Evolutionary conservation across 2,329 filamentous ascomycete genomes (phyloP).

Genomic region (Botrytis hyacinthi): DNA sequence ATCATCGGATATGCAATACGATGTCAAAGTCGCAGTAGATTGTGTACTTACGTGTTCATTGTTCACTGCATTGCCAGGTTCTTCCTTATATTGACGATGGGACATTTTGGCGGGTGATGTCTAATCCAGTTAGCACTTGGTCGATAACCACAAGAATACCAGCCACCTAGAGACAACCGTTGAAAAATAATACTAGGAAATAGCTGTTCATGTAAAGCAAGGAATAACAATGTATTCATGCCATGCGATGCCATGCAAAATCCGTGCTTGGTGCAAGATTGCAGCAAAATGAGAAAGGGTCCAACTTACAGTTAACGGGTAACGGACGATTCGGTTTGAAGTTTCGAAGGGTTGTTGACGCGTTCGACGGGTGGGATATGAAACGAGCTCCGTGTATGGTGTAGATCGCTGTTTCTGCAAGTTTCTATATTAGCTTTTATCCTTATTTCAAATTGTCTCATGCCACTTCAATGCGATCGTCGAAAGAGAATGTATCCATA

Average conservation of each 20-base stretch:
- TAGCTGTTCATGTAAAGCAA: constrained; percentile 24
- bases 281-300: constrained; percentile 22
- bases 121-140: constrained; percentile 29
- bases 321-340: neutral
- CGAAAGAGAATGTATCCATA: constrained; percentile 28
- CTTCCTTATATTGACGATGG: constrained; percentile 47
- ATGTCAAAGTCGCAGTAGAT: constrained; percentile 26
- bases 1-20: constrained; percentile 8
- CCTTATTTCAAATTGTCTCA: constrained; percentile 22
- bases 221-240: constrained; percentile 26
- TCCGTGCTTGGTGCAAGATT: constrained; percentile 30
- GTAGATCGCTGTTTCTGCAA: constrained; percentile 25
- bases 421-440: constrained; percentile 26
- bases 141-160: constrained; percentile 25
- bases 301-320: constrained; percentile 28
- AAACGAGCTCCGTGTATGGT: constrained; percentile 30
- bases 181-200: constrained; percentile 2
- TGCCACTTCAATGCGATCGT: constrained; percentile 28
- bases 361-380: constrained; percentile 24
- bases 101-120: constrained; percentile 31
- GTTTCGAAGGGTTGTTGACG: constrained; percentile 18
- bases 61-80: constrained; percentile 38
- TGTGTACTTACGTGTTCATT: constrained; percentile 47
- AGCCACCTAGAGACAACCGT: constrained; percentile 14
- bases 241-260: constrained; percentile 31